Evolutionary conservation across 768 basidiomycete species (phyloP), one percentile per base, ranked within the genome.

Genomic region (Hygrophoropsis aurantiaca): DNA sequence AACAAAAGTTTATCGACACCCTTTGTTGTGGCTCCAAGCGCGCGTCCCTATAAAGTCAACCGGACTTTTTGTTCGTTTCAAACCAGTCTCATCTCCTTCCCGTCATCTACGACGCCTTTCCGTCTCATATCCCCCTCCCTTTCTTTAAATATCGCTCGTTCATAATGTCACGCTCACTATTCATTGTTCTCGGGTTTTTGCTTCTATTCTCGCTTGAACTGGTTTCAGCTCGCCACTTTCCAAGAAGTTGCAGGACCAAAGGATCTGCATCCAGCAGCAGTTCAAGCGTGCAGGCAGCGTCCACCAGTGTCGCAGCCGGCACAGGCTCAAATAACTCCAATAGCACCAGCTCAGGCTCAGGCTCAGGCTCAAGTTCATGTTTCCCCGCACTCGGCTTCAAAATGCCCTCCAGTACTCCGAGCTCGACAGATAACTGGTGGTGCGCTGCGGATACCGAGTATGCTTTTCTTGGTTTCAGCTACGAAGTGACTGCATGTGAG

Each of bases 401-500:
- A 9, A 85, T 80, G 80, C 87, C 86, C 3, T 56, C 62, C 1
- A 39, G 57, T 2, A 58, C 77, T 8, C 84, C 84, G 0, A 46
- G 60, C 1, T 74, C 75, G 2, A 46, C 72, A 27, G 64, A 66
- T 9, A 68, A 71, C 42, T 84, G 82, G 82, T 84, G 86, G 87
- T 90, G 87, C 58, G 60, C 77, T 46, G 59, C 67, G 30, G 64
- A 67, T 44, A 79, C 77, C 0, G 87, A 90, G 59, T 88, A 87
- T 54, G 87, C 78, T 0, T 90, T 90, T 59, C 65, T 89, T 41
- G 87, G 86, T 0, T 84, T 90, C 64, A 84, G 84, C 60, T 90
- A 90, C 54, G 86, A 86, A 56, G 73, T 89, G 19, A 78, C 81
- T 34, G 72, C 68, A 10, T 87, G 85, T 84, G 54, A 40, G 79